Percentiles rank a stretch among this genome's conserved stretches.
These are phyloP conservation scores for Globisporangium ultimum DNA, from an alignment of 352 stramenopile genomes.

Conservation along the genomic window DNA sequence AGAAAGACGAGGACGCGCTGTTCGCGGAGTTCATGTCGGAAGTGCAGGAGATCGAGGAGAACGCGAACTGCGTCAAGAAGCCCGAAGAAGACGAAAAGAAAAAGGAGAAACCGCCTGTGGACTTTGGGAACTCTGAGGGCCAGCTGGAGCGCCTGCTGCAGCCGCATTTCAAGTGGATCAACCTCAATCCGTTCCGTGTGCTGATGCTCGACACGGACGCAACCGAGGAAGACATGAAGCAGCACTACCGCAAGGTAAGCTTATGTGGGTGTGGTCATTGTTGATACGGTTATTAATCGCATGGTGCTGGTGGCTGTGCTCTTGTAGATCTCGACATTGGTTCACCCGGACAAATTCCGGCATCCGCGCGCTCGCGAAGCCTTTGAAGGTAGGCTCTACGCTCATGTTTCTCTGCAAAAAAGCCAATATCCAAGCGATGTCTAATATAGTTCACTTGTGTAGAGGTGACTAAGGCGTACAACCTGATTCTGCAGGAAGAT, in stretches of 20 bases:
- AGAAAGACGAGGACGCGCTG: conserved; percentile 50
- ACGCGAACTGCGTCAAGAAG: conserved; percentile 77
- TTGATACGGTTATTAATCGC: no score
- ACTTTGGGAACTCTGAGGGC: conserved; percentile 65
- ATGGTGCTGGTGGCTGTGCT: neutral
- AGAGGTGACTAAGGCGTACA: conserved; percentile 87
- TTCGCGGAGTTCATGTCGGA: conserved; percentile 82
- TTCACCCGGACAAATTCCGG: conserved; percentile 86
- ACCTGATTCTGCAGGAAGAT: conserved; percentile 82
- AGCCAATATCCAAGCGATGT: neutral
- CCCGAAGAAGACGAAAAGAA: conserved; percentile 24
- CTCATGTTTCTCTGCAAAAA: neutral
- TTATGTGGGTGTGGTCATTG: no score
- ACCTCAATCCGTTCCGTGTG: conserved; percentile 86
- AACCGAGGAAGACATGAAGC: conserved; percentile 88
- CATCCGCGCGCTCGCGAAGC: conserved; percentile 72
- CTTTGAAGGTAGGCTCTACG: conserved; percentile 64
- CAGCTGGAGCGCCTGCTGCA: conserved; percentile 68
- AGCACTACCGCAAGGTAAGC: conserved; percentile 85
- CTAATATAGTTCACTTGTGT: conserved; percentile 6
- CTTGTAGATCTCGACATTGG: conserved; percentile 73
- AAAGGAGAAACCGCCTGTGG: conserved; percentile 50
- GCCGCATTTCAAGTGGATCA: conserved; percentile 82
- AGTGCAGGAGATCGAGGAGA: conserved; percentile 81
- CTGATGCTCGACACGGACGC: conserved; percentile 86